Conservation (phyloP, 225 moss, liverwort and hornwort species). For the Physcomitrium patens region DNA sequence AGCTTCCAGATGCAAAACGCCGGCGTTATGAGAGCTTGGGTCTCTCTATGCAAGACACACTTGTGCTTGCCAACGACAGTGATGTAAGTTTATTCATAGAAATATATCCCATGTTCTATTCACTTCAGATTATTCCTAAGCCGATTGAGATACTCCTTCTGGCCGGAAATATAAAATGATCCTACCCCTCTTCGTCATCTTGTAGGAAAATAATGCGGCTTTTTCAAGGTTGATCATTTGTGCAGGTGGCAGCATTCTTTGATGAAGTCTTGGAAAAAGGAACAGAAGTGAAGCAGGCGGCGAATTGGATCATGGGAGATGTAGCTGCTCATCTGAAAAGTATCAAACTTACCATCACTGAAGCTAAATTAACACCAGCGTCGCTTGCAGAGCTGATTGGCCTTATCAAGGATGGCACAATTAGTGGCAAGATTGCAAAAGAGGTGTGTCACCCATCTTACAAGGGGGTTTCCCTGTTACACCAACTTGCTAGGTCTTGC, state of each 20-base stretch:
- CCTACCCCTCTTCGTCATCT: not conserved
- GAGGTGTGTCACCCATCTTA: constrained; percentile 54
- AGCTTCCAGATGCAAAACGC: constrained; percentile 91
- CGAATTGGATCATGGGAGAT: constrained; percentile 99
- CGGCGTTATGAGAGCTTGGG: constrained; percentile 80
- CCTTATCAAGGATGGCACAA: constrained; percentile 90
- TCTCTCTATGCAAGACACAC: constrained; percentile 93
- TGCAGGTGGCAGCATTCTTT: constrained; percentile 91
- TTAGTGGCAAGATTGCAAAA: constrained; percentile 97
- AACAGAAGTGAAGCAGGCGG: constrained; percentile 86
- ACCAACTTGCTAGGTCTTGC: not conserved
- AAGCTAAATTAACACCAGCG: constrained; percentile 75
- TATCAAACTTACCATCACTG: constrained; percentile 68
- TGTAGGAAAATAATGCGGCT: not conserved
- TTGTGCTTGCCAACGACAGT: constrained; percentile 87
- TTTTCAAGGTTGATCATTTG: constrained; percentile 31
- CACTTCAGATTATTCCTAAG: constrained; percentile 4
- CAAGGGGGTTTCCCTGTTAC: not conserved
- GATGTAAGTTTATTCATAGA: constrained; percentile 50
- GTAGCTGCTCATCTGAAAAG: constrained; percentile 86
- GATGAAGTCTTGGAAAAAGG: constrained; percentile 86
- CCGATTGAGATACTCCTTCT: not conserved
- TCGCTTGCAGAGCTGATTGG: constrained; percentile 79
- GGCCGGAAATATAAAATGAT: constrained; percentile 9
- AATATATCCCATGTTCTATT: not conserved